Conservation (phyloP, 2,329 filamentous ascomycete species). For the Elsinoe necatrix region DNA sequence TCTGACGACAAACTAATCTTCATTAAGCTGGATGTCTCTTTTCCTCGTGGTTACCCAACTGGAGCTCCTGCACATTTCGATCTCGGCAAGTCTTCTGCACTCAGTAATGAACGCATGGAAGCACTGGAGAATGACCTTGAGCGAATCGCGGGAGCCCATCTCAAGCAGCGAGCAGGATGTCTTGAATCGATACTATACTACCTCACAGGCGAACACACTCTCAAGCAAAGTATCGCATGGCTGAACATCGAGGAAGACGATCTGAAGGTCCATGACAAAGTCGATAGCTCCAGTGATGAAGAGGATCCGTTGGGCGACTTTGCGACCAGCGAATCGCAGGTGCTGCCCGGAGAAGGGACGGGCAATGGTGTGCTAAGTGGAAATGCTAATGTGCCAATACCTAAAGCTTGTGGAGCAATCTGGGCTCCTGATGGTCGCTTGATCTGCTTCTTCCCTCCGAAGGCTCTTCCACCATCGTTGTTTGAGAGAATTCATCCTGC, state of each 20-base stretch:
- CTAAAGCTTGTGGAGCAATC: slow-evolving; percentile 49
- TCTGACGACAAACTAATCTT: slow-evolving; percentile 44
- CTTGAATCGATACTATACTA: slow-evolving; percentile 56
- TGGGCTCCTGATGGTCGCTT: slow-evolving; percentile 52
- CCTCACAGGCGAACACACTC: slow-evolving; percentile 49
- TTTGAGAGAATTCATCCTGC: slow-evolving; percentile 26
- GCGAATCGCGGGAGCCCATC: slow-evolving; percentile 47
- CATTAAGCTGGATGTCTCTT: slow-evolving; percentile 49
- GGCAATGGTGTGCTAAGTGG: slow-evolving; percentile 47
- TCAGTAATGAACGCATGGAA: slow-evolving; percentile 43
- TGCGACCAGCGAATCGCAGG: slow-evolving; percentile 32
- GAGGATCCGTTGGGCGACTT: slow-evolving; percentile 29
- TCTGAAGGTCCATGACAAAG: slow-evolving; percentile 30
- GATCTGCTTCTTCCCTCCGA: slow-evolving; percentile 49
- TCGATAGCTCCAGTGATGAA: slow-evolving; percentile 64
- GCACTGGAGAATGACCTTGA: slow-evolving; percentile 45
- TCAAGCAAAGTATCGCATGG: slow-evolving; percentile 48
- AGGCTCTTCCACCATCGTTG: slow-evolving; percentile 40
- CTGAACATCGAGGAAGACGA: slow-evolving; percentile 54
- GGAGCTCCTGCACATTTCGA: slow-evolving; percentile 43
- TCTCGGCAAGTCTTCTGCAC: slow-evolving; percentile 49
- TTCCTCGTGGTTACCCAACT: slow-evolving; percentile 49
- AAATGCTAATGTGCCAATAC: slow-evolving; percentile 56
- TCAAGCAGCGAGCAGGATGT: slow-evolving; percentile 46
- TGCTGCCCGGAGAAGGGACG: slow-evolving; percentile 27